These are phyloP conservation scores for Paracorniculantispora psalliotae DNA, from an alignment of 2,329 filamentous ascomycete genomes.

Conservation along the genomic window DNA sequence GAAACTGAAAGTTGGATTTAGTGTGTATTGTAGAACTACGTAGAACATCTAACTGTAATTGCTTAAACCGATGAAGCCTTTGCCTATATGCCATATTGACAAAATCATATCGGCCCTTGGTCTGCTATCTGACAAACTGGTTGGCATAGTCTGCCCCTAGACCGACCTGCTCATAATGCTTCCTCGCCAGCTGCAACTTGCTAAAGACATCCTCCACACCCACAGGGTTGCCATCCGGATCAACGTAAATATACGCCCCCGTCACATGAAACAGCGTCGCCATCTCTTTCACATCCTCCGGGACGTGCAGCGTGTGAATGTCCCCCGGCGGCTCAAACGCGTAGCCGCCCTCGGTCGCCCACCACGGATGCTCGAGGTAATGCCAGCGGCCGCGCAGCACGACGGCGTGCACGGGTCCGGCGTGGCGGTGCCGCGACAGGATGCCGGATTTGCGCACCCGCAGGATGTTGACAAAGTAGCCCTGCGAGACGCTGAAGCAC, in stretches of 20 bases:
- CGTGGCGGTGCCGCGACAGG: slow-evolving; percentile 29
- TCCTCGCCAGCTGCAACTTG: slow-evolving; percentile 25
- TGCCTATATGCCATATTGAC: no score
- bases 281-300: slow-evolving; percentile 30
- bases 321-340: slow-evolving; percentile 31
- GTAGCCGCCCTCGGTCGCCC: slow-evolving; percentile 30
- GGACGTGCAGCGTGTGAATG: slow-evolving; percentile 31
- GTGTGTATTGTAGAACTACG: no score
- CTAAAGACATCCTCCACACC: slow-evolving; percentile 31
- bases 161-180: slow-evolving; percentile 29
- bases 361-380: slow-evolving; percentile 33
- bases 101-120: no score
- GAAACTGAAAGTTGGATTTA: no score
- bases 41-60: no score
- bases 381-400: slow-evolving; percentile 29
- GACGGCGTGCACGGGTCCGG: slow-evolving; percentile 29
- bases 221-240: slow-evolving; percentile 25
- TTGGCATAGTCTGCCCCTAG: slow-evolving; percentile 26
- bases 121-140: slow-evolving; percentile 19
- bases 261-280: slow-evolving; percentile 31
- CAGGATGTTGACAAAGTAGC: slow-evolving; percentile 29
- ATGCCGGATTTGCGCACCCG: slow-evolving; percentile 28
- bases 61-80: no score
- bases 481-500: slow-evolving; percentile 25
- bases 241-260: slow-evolving; percentile 31